Evolutionary conservation across 345 rosid genomes (phyloP), one percentile per base, ranked within the genome.

Genomic region (Stellera chamaejasme): DNA sequence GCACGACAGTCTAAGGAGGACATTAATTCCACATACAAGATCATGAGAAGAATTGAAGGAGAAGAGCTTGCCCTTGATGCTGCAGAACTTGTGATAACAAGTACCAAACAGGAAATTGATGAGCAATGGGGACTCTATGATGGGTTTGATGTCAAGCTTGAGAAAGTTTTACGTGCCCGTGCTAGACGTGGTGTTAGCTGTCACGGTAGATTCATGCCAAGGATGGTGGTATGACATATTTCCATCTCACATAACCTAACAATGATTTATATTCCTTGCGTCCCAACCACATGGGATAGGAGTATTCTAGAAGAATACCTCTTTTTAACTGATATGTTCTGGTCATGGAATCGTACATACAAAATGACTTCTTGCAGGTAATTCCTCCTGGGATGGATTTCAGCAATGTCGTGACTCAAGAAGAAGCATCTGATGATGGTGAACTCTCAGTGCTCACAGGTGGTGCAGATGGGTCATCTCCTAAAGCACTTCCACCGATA

Each of bases 341-440:
- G 45, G 42, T 42, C 54, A 54, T 52, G 16, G 39, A 8, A 3
- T 59, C 13, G 41, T 60, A 45, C 5, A 62, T 58, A 50, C 52
- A 19, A 58, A 48, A 54, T 58, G 27, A 32, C 39, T 32, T 54
- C 49, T 59, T 49, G n/a, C 67, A 92, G 96, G 98, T 93, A 48
- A 86, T 93, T 75, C 91, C 99, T 48, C 99, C 99, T 53, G 99
- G 99, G 56, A 88, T 93, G 99, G 99, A 93, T 80, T 88, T 89
- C 69, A 86, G 97, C 70, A 88, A 72, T 58, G 99, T 88, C 57
- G 85, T 71, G 70, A 81, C 69, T 76, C 99, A 93, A 75, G 97
- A 93, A 80, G 96, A 93, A 56, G 65, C 70, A 61, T 75, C 83
- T 26, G 99, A 93, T 45, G 99, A 93, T 16, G 95, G 89, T 41